Evolutionary conservation across 495 filamentous ascomycete species (phyloP).

Genomic region (Xylaria acuta): DNA sequence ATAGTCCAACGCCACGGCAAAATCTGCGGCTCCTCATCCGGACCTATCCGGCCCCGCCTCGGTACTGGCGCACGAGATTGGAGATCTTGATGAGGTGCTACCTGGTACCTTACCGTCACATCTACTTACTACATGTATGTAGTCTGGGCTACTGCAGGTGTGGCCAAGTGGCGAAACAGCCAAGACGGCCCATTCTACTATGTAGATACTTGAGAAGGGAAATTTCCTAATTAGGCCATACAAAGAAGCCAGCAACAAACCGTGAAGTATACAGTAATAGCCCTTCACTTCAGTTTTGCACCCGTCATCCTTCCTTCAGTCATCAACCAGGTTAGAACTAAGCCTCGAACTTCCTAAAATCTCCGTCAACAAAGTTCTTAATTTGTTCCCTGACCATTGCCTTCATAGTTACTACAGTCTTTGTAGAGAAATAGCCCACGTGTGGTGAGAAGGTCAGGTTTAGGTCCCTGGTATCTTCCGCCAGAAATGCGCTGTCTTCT

Average conservation of each 20-base stretch:
- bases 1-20: neutral
- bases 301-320: too few relatives aligned
- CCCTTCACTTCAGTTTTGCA: too few relatives aligned
- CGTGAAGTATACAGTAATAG: too few relatives aligned
- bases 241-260: too few relatives aligned
- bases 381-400: conserved; percentile 27
- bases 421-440: conserved; percentile 29
- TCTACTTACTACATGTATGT: too few relatives aligned
- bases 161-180: neutral
- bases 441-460: conserved; percentile 45
- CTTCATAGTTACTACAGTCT: conserved; percentile 23
- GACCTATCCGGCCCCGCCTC: conserved; percentile 12
- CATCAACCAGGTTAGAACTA: neutral
- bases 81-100: neutral
- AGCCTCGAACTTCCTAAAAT: conserved; percentile 15
- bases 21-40: neutral
- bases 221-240: neutral
- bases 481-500: conserved; percentile 30
- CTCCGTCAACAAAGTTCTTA: conserved; percentile 17
- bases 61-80: conserved; percentile 12
- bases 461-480: conserved; percentile 32
- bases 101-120: too few relatives aligned
- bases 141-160: neutral
- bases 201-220: neutral
- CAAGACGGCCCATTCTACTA: too few relatives aligned